Base-by-base conservation (phyloP, 2,329 filamentous ascomycete species). In the Curvularia eragrostidis region DNA sequence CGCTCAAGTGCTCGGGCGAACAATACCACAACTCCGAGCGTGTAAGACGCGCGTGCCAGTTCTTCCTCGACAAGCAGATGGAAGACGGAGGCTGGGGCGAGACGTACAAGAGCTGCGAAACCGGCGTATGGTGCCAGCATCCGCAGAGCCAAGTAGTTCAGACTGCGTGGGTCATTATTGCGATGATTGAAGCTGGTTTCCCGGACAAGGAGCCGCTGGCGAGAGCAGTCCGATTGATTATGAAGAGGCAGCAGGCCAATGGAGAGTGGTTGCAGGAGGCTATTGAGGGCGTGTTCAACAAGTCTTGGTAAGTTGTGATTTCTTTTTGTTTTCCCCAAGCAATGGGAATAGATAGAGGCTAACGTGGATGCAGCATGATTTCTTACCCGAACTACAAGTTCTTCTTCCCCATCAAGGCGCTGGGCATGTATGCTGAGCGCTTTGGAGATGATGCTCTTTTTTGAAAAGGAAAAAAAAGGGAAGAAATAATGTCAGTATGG, bases 351-450 rank as follows among this genome's bases (percentile, higher is more conserved):
- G 43, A n/a, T 6, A 18, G 24, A 8, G 28, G 60, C 66, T 68
- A 59, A 67, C 32, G 3, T 23, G 30, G 34, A 58, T 1, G 58
- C 69, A 89, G 87, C 83, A 98, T 97, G 92, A 99, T 99, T 65
- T 95, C 92, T 0, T 99, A 99, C 73, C 94, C 94, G 42, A 99
- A 99, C 82, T 99, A 99, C 83, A 99, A 98, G 81, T 95, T 97
- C 76, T 91, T 90, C 57, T 99, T 97, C 78, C 89, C 94, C 1
- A 90, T 98, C 74, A 96, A 96, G 80, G 95, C 95, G 1, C 77
- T 99, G 63, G 95, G 95, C 5, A 89, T 97, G 86, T 99, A 92
- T 82, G 87, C 89, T 4, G 67, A 69, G 64, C 62, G 64, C 39
- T 75, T 72, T 51, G 72, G 73, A 0, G 62, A 76, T 38, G 69